Evolutionary conservation across 306 rosid species (phyloP).

Genomic region (Cyamopsis tetragonoloba): DNA sequence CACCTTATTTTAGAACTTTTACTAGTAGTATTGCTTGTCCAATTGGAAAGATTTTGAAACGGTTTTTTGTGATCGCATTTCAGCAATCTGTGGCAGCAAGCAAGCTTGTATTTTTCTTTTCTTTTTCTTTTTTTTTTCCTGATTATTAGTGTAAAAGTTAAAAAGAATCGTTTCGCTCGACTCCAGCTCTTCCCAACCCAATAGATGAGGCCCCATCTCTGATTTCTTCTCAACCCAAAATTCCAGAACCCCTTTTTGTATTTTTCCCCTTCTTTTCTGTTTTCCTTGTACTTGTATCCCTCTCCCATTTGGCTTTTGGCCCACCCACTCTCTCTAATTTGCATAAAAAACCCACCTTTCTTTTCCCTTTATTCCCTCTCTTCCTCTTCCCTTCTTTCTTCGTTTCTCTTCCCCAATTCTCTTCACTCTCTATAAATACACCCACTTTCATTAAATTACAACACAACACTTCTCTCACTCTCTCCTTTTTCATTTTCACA

Average conservation of each 20-base stretch:
- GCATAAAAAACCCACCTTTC: slow-evolving; percentile 21
- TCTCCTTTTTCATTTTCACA: not conserved
- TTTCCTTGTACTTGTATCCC: slow-evolving; percentile 43
- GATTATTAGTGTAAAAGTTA: slow-evolving; percentile 14
- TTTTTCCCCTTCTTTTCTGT: slow-evolving; percentile 26
- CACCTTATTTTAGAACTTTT: slow-evolving; percentile 2
- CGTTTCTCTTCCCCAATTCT: not conserved
- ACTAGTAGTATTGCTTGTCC: slow-evolving; percentile 21
- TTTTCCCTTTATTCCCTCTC: slow-evolving; percentile 11
- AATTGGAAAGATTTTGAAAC: slow-evolving; percentile 26
- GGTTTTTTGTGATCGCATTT: slow-evolving; percentile 20
- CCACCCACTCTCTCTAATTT: slow-evolving; percentile 38
- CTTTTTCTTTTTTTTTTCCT: too few relatives aligned
- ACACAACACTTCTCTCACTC: not conserved
- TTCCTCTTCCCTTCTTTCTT: not conserved
- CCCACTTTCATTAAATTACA: slow-evolving; percentile 6
- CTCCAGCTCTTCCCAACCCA: slow-evolving; percentile 31
- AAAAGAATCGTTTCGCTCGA: slow-evolving; percentile 17
- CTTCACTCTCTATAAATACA: slow-evolving; percentile 42
- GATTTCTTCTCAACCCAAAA: slow-evolving; percentile 38
- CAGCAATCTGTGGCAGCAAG: slow-evolving; percentile 26
- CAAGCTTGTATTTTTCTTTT: too few relatives aligned
- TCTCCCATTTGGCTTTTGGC: slow-evolving; percentile 12
- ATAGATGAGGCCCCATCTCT: slow-evolving; percentile 43
- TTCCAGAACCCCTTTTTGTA: slow-evolving; percentile 43